These are phyloP conservation scores for Hansenula lynferdii DNA, from an alignment of 1,139 yeast species.

Conservation along the genomic window DNA sequence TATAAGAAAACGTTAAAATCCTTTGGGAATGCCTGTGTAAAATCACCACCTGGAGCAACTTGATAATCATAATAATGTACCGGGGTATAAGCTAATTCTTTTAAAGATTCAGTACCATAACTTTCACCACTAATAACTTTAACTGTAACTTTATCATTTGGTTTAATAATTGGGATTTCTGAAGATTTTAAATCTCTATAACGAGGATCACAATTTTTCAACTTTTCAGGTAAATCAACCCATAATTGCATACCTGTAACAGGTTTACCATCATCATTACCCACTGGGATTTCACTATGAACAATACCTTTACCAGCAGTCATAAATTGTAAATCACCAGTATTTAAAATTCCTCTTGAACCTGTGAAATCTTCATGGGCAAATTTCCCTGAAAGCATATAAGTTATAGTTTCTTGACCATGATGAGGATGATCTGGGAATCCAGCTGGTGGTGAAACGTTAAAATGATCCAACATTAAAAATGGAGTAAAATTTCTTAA, in stretches of 20 bases:
- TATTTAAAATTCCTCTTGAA: constrained; percentile 64
- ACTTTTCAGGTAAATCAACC: constrained; percentile 78
- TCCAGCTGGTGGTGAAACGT: constrained; percentile 59
- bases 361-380: constrained; percentile 96
- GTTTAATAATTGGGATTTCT: constrained; percentile 68
- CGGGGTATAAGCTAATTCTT: constrained; percentile 83
- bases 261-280: constrained; percentile 47
- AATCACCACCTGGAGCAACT: constrained; percentile 64
- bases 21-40: constrained; percentile 54
- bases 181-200: constrained; percentile 71
- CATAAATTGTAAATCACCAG: constrained; percentile 93
- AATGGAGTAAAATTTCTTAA: constrained; percentile 80
- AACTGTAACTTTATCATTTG: constrained; percentile 62
- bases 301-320: constrained; percentile 91
- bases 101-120: constrained; percentile 68
- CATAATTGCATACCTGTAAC: constrained; percentile 81
- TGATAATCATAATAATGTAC: constrained; percentile 68
- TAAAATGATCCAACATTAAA: constrained; percentile 78
- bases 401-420: constrained; percentile 87
- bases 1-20: constrained; percentile 74
- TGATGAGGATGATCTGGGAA: constrained; percentile 94
- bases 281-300: constrained; percentile 84
- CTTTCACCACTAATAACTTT: constrained; percentile 76
- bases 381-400: constrained; percentile 66
- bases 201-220: constrained; percentile 69